Conservation (phyloP, 2,329 filamentous ascomycete species). For the Fonsecaea nubica region DNA sequence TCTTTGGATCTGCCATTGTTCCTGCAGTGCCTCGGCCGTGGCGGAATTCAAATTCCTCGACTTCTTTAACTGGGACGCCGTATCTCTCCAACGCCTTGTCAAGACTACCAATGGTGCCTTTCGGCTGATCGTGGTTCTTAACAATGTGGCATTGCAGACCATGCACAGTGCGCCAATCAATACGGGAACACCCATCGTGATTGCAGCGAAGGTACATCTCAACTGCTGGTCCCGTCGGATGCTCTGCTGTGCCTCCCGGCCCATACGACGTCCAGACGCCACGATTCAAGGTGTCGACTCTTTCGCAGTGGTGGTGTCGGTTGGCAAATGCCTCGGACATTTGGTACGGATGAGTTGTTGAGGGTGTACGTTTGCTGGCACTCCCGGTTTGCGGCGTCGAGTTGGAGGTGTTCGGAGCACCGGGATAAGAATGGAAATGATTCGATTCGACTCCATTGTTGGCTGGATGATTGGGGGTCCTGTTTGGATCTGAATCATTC, state of each 20-base stretch:
- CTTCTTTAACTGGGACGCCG: constrained; percentile 38
- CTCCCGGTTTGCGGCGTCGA: constrained; percentile 14
- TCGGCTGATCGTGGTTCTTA: constrained; percentile 40
- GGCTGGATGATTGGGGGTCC: constrained; percentile 23
- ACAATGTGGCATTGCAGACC: constrained; percentile 42
- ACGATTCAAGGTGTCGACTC: constrained; percentile 38
- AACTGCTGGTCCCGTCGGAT: constrained; percentile 35
- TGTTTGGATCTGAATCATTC: constrained; percentile 21
- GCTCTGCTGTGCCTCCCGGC: constrained; percentile 36
- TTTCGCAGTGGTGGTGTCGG: constrained; percentile 41
- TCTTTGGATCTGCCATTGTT: constrained; percentile 41
- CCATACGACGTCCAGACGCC: constrained; percentile 41
- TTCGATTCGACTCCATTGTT: constrained; percentile 27
- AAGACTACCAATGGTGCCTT: constrained; percentile 41
- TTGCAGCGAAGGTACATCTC: constrained; percentile 42
- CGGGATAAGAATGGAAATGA: constrained; percentile 31
- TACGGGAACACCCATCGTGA: constrained; percentile 39
- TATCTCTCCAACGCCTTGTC: constrained; percentile 40
- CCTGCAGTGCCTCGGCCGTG: constrained; percentile 39
- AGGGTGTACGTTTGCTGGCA: constrained; percentile 37
- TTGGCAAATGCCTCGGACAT: constrained; percentile 42
- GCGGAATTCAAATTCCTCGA: constrained; percentile 38
- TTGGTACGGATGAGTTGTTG: constrained; percentile 41
- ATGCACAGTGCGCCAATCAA: constrained; percentile 41
- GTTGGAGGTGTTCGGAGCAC: constrained; percentile 14